Base-by-base conservation (phyloP, 345 rosid genomes). In the Dovyalis caffra region DNA sequence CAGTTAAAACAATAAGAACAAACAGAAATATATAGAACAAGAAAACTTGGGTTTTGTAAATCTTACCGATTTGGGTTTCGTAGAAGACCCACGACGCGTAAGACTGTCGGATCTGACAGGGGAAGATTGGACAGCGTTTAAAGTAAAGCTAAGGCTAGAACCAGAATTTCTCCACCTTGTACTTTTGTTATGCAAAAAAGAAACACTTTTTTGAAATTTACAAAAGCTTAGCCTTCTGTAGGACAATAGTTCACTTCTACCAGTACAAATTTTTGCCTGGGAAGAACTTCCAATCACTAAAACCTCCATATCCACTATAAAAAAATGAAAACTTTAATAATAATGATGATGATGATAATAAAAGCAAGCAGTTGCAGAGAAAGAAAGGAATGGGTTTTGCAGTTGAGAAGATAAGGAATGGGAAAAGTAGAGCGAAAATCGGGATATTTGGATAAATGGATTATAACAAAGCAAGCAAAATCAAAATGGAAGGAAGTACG, bases 281-380 rank as follows among this genome's bases (percentile, higher is more conserved):
- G 92, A 75, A 34, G 92, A 75, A 56, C 83, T 85, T 6, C 86
- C 84, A 14, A 88, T 86, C 68, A 87, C 86, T 15, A 95, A 88
- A 11, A 89, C 83, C 85, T 92, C 94, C 95, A 90, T 92, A 62
- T 49, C 1, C 25, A 32, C 8, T 6, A 26, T 28, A 34, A 28
- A 28, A 8, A n/a, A n/a, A n/a, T n/a, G n/a, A n/a, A n/a, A n/a
- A n/a, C n/a, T n/a, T n/a, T n/a, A n/a, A n/a, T n/a, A n/a, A n/a
- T n/a, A n/a, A n/a, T n/a, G n/a, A n/a, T n/a, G n/a, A n/a, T n/a
- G n/a, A n/a, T n/a, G n/a, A n/a, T n/a, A n/a, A n/a, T n/a, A n/a
- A n/a, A n/a, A n/a, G n/a, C n/a, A n/a, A n/a, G n/a, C n/a, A n/a
- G n/a, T n/a, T n/a, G n/a, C n/a, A n/a, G n/a, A n/a, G n/a, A n/a